Evolutionary conservation across 805 yeast genomes (phyloP), one percentile per base, ranked within the genome.

Genomic region (Kazachstania kunashirensis): DNA sequence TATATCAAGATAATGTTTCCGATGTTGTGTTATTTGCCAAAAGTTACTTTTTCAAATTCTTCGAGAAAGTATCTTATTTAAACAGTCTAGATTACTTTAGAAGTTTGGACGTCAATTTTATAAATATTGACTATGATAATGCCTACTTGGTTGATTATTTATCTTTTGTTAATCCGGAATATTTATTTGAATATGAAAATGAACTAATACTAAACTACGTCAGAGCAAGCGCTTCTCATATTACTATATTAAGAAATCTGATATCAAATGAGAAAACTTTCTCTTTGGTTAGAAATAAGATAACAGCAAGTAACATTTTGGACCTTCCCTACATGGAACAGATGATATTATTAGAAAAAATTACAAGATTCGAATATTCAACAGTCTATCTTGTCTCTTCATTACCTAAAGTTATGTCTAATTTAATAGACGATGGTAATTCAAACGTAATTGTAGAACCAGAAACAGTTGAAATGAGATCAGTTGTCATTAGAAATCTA

Each of bases 281-380:
- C 29, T n/a, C 42, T 3, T 25, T 45, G 11, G 36, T 57, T 8
- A 46, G 48, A 33, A 33, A 33, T 13, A 39, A 45, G 13, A 26
- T 56, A 10, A 44, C 41, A 3, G 34, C 57, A 6, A 44, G 39
- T 10, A 12, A 38, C 3, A 46, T 57, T 10, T 25, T 53, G 21
- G 29, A 33, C 5, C 37, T 57, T 48, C 61, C 61, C 20, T 57
- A 55, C 36, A 31, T 47, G 33, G 61, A 56, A 39, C 59, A 55
- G 37, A 53, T 57, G 59, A 51, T 48, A 7, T 26, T 57, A 13
- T 31, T 55, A 6, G 49, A 53, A 37, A 46, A 45, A 21, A 9
- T 57, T 24, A 41, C 61, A 3, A 47, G 44, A 27, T 49, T 34
- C 36, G 15, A 40, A 2, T 43, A 55, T 35, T 41, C 49, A 5